phyloP scores from a whole-genome alignment of 2,329 filamentous ascomycete genomes.

The Aspergillus ochraceus region DNA sequence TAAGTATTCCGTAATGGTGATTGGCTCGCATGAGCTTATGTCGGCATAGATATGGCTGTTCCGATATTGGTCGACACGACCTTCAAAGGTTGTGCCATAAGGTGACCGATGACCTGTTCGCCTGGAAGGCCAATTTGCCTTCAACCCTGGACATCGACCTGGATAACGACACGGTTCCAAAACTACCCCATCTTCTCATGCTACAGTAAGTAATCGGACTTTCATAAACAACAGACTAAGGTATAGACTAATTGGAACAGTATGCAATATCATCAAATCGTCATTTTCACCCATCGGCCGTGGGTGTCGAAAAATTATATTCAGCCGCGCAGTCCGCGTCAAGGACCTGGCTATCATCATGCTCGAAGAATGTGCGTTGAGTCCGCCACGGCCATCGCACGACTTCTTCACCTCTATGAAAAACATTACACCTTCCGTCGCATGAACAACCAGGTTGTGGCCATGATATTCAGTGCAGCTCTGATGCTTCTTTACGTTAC shows the following conservation, averaged over 20 bases:
- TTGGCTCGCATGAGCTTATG: neutral
- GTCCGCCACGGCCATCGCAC: slow-evolving; percentile 41
- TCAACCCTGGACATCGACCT: slow-evolving; percentile 36
- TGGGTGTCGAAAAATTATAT: slow-evolving; percentile 46
- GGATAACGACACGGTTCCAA: slow-evolving; percentile 31
- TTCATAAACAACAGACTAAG: neutral
- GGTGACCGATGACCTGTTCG: slow-evolving; percentile 9
- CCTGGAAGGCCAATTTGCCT: slow-evolving; percentile 41
- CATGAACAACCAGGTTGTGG: slow-evolving; percentile 47
- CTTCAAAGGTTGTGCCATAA: slow-evolving; percentile 35
- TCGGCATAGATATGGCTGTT: slow-evolving; percentile 37
- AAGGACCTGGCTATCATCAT: slow-evolving; percentile 46
- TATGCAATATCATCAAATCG: slow-evolving; percentile 47
- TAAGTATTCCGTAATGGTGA: slow-evolving; percentile 16
- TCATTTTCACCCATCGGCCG: slow-evolving; percentile 47
- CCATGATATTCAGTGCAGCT: slow-evolving; percentile 47
- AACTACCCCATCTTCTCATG: slow-evolving; percentile 43
- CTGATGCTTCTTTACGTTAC: slow-evolving; percentile 42
- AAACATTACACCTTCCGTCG: slow-evolving; percentile 43
- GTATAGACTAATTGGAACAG: slow-evolving; percentile 19
- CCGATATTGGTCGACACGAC: slow-evolving; percentile 38
- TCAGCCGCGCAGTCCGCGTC: slow-evolving; percentile 41
- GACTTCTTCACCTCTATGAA: slow-evolving; percentile 43
- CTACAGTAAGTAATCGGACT: slow-evolving; percentile 34
- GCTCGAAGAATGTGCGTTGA: slow-evolving; percentile 46